Percentiles rank a stretch among this genome's conserved stretches.
phyloP scores from a whole-genome alignment of 2,329 filamentous ascomycete species.

The Knufia fluminis region DNA sequence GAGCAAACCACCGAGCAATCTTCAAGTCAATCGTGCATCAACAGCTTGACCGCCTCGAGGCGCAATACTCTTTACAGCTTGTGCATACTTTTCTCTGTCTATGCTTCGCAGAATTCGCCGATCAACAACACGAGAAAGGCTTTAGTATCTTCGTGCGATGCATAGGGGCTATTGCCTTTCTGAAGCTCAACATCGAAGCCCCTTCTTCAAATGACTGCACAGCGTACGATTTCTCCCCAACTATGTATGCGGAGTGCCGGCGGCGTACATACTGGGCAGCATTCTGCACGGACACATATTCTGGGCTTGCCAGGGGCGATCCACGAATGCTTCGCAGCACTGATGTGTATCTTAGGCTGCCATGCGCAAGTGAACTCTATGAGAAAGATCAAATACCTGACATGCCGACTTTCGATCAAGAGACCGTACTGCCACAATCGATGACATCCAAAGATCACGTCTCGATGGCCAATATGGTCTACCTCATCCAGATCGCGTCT shows the following conservation, averaged over 20 bases:
- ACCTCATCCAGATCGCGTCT: constrained; percentile 17
- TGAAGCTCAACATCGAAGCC: constrained; percentile 56
- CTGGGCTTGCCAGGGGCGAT: constrained; percentile 47
- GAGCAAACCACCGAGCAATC: constrained; percentile 36
- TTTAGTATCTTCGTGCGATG: constrained; percentile 57
- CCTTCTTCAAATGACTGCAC: constrained; percentile 23
- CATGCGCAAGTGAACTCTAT: constrained; percentile 52
- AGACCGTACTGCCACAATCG: constrained; percentile 1
- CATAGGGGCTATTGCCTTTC: constrained; percentile 48
- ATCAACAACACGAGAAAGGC: constrained; percentile 49
- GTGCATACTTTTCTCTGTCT: constrained; percentile 60
- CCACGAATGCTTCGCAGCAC: constrained; percentile 51
- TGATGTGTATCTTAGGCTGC: constrained; percentile 59
- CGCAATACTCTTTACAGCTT: constrained; percentile 51
- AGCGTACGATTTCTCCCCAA: constrained; percentile 50
- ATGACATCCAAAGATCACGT: neutral
- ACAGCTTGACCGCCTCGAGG: constrained; percentile 44
- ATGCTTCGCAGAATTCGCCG: constrained; percentile 56
- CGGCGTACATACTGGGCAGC: constrained; percentile 64
- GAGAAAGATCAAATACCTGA: constrained; percentile 50
- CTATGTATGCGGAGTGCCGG: constrained; percentile 55
- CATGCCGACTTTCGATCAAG: constrained; percentile 48
- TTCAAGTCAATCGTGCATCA: constrained; percentile 50
- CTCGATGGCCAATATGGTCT: constrained; percentile 15
- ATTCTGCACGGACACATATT: constrained; percentile 60